Evolutionary conservation across 768 basidiomycete species (phyloP), one percentile per base, ranked within the genome.

Genomic region (Trichaptum fuscoviolaceum): DNA sequence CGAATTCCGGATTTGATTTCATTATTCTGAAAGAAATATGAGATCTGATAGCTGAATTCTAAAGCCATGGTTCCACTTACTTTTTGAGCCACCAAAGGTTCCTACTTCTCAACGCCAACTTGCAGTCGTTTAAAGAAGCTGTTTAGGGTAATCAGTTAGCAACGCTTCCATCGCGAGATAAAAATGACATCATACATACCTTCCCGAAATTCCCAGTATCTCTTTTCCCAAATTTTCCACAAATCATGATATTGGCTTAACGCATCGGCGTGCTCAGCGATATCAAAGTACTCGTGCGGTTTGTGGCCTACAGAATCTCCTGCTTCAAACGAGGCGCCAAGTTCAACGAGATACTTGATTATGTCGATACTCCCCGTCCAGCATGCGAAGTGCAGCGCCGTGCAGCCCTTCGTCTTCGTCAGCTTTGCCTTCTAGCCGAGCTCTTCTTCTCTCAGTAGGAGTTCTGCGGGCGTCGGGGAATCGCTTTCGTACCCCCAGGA

Each of bases 371-470:
- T 34, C 15, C 59, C 59, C 15, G 30, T 34, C 59, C 10, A 25
- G 59, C 59, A 61, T 18, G 59, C 59, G 15, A 61, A 61, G 59
- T 61, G 59, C 15, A 61, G 23, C 24, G 59, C 59, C 15, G 59
- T 61, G 15, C 24, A 25, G 8, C 15, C 59, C 23, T 34, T 25
- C 3, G 59, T 61, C 8, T 34, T 61, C 17, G 23, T 34, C 12
- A 18, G 5, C 42, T 52, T 52, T 52, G 42, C 42, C 42, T 52
- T 52, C 42, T 2, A 2, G 42, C 42, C 42, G 10, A 52, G 42
- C 10, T 52, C 42, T 20, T 52, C 42, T 20, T 52, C 42, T 52
- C 42, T 52, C 3, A 52, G 3, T 12, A 12, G 42, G 42, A 52
- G 10, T 52, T 52, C 42, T 52, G 12, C 10, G 20, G 42, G 6